Percentiles rank a stretch among this genome's conserved stretches.
phyloP scores from a whole-genome alignment of 2,329 filamentous ascomycete species.

The Colletotrichum neosansevieriae region DNA sequence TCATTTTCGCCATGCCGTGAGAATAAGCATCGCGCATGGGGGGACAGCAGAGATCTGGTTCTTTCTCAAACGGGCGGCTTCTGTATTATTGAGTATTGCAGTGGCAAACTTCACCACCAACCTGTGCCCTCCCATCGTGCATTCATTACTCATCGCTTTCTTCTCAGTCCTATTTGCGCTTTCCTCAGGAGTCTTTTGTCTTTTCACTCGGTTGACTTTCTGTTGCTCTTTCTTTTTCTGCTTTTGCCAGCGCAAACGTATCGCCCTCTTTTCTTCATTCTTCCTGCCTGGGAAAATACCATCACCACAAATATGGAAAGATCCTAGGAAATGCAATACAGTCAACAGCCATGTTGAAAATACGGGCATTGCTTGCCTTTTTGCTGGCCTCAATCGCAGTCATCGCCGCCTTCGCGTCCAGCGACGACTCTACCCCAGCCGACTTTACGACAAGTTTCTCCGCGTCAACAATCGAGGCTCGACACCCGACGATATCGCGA shows the following conservation, averaged over 20 bases:
- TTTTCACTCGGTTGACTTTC: background rate
- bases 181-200: background rate
- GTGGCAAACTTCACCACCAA: background rate
- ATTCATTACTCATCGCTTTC: background rate
- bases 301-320: conserved; percentile 4
- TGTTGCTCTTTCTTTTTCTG: background rate
- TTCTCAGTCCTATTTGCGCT: background rate
- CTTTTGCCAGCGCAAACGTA: background rate
- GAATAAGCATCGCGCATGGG: background rate
- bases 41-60: too few species aligned
- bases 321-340: background rate
- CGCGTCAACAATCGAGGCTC: background rate
- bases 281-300: background rate
- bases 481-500: background rate
- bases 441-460: background rate
- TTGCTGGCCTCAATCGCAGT: background rate
- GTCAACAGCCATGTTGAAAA: conserved; percentile 12
- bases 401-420: background rate
- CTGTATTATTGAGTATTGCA: background rate
- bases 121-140: background rate
- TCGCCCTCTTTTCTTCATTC: background rate
- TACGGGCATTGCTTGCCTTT: background rate
- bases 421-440: background rate
- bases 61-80: conserved; percentile 3
- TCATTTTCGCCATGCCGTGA: background rate